These are phyloP conservation scores for Agrostemma githago DNA, from an alignment of 148 eudicot genomes.

Conservation along the genomic window DNA sequence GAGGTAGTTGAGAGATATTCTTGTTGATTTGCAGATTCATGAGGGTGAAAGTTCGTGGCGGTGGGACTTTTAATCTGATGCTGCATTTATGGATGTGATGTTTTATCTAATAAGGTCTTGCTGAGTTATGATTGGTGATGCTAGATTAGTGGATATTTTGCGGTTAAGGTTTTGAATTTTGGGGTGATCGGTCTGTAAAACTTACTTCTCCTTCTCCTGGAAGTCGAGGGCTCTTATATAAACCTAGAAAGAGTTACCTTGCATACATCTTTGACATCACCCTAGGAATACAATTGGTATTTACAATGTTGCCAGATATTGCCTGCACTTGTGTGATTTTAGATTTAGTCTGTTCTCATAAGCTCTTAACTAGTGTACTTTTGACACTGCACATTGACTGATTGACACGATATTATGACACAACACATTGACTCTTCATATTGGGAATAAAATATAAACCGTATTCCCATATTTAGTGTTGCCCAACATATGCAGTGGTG, in stretches of 20 bases:
- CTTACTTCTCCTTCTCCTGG: not conserved
- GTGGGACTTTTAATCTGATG: conserved; percentile 2
- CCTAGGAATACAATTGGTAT: not conserved
- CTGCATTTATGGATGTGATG: conserved; percentile 7
- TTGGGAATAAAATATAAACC: not conserved
- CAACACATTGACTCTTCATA: not conserved
- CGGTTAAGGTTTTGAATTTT: not conserved
- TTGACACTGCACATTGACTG: not conserved
- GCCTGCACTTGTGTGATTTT: not conserved
- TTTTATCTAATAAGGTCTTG: not conserved
- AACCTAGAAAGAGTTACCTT: not conserved
- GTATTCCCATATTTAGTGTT: no score
- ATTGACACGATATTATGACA: not conserved
- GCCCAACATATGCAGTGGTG: no score
- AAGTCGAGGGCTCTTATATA: not conserved
- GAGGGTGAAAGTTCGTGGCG: conserved; percentile 15
- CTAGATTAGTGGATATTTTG: conserved; percentile 15
- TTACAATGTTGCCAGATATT: not conserved
- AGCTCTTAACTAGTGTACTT: not conserved
- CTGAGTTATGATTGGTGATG: conserved; percentile 2
- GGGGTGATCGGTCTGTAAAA: not conserved
- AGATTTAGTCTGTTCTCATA: not conserved
- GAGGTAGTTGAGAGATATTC: conserved; percentile 16
- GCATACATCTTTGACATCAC: not conserved
- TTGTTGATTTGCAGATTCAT: conserved; percentile 16